phyloP scores from a whole-genome alignment of 2,329 filamentous ascomycete species.

The Bipolaris zeicola region DNA sequence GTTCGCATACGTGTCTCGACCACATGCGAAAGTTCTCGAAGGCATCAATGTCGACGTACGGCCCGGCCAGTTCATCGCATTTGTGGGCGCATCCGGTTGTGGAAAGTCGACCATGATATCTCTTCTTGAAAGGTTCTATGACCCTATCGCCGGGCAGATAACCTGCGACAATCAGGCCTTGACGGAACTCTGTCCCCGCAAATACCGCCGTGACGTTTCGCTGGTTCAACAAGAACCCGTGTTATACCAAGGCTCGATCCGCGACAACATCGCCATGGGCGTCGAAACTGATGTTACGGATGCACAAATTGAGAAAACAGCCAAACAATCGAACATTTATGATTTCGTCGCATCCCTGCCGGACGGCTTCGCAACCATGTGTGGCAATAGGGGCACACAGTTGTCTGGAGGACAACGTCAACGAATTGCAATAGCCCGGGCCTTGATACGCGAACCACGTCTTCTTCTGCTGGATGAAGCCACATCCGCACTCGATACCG shows the following conservation, averaged over 20 bases:
- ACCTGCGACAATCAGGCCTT: slow-evolving; percentile 82
- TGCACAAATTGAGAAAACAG: slow-evolving; percentile 74
- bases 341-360: slow-evolving; percentile 44
- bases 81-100: slow-evolving; percentile 90
- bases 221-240: slow-evolving; percentile 95
- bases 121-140: slow-evolving; percentile 91
- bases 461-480: slow-evolving; percentile 62
- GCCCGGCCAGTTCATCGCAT: slow-evolving; percentile 81
- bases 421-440: slow-evolving; percentile 89
- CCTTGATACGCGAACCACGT: slow-evolving; percentile 87
- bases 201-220: slow-evolving; percentile 82
- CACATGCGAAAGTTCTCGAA: slow-evolving; percentile 77
- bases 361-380: slow-evolving; percentile 61
- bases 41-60: slow-evolving; percentile 71
- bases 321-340: slow-evolving; percentile 63
- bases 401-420: slow-evolving; percentile 84
- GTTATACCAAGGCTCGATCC: slow-evolving; percentile 88
- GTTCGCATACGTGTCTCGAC: slow-evolving; percentile 79
- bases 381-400: slow-evolving; percentile 43
- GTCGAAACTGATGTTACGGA: slow-evolving; percentile 71
- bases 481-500: slow-evolving; percentile 44
- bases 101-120: slow-evolving; percentile 94
- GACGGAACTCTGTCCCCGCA: slow-evolving; percentile 73
- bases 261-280: slow-evolving; percentile 81
- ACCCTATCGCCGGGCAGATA: slow-evolving; percentile 78